These are phyloP conservation scores for Hippophae gyantsensis DNA, from an alignment of 306 rosid genomes.

Conservation along the genomic window DNA sequence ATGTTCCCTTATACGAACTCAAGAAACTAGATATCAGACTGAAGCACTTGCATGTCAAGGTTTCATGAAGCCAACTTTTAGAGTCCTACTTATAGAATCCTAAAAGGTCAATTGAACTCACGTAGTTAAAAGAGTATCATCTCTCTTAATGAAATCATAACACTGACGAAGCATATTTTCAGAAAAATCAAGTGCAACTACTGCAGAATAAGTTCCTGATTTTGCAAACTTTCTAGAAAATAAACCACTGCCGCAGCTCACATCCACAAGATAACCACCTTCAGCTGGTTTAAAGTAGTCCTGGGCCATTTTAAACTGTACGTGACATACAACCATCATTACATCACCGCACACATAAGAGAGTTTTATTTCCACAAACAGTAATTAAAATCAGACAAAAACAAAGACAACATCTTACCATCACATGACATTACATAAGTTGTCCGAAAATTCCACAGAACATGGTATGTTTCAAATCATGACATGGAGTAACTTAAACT, in stretches of 20 bases:
- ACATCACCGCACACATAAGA: background rate
- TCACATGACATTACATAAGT: too few species aligned
- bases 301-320: slow-evolving; percentile 87
- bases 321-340: slow-evolving; percentile 3
- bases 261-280: slow-evolving; percentile 80
- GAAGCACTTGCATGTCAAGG: background rate
- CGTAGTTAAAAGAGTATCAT: slow-evolving; percentile 42
- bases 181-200: slow-evolving; percentile 79
- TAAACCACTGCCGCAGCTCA: slow-evolving; percentile 91
- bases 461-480: too few species aligned
- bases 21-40: background rate
- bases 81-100: slow-evolving; percentile 6
- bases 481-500: too few species aligned
- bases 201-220: slow-evolving; percentile 61
- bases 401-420: background rate
- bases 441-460: too few species aligned
- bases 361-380: background rate
- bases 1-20: background rate
- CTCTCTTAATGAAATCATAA: slow-evolving; percentile 72
- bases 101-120: slow-evolving; percentile 18
- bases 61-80: too few species aligned
- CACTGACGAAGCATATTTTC: slow-evolving; percentile 92
- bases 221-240: slow-evolving; percentile 77
- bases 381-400: background rate
- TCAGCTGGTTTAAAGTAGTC: slow-evolving; percentile 60